Conservation (phyloP, 768 basidiomycete species). For the Auriscalpium microsporum region DNA sequence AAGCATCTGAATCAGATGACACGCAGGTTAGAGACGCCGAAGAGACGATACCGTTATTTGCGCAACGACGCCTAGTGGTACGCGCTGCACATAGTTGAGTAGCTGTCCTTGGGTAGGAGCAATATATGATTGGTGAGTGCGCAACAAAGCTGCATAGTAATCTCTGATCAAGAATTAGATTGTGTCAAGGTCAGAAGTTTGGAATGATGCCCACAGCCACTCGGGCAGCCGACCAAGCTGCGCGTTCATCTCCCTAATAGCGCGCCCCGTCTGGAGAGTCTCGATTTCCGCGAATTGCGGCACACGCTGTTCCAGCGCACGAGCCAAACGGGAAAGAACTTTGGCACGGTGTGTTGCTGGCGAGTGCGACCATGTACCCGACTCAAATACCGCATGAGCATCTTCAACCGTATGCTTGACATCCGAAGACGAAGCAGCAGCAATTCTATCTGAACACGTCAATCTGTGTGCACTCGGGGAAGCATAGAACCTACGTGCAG, state of each 20-base stretch:
- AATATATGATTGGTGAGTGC: conserved; percentile 62
- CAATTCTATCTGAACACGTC: conserved; percentile 34
- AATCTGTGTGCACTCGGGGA: neutral
- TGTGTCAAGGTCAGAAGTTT: neutral
- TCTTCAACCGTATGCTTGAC: conserved; percentile 42
- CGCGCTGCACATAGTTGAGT: conserved; percentile 69
- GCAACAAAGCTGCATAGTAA: conserved; percentile 67
- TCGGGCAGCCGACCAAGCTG: conserved; percentile 75
- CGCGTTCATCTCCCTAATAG: conserved; percentile 77
- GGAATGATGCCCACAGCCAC: conserved; percentile 60
- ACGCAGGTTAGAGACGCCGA: too few relatives aligned
- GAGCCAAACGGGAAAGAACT: conserved; percentile 57
- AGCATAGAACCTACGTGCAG: conserved; percentile 34
- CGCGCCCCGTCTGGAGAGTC: conserved; percentile 67
- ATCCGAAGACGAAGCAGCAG: conserved; percentile 41
- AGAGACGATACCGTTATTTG: conserved; percentile 62
- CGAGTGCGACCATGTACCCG: conserved; percentile 66
- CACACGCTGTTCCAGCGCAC: conserved; percentile 47
- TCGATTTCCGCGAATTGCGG: conserved; percentile 58
- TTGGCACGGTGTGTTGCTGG: conserved; percentile 51
- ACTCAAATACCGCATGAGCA: conserved; percentile 52
- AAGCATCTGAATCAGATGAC: neutral
- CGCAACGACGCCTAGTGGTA: conserved; percentile 83
- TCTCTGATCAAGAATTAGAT: conserved; percentile 34
- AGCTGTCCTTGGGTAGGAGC: conserved; percentile 75